These are phyloP conservation scores for Cucurbita pepo DNA, from an alignment of 306 rosid species.

Conservation along the genomic window DNA sequence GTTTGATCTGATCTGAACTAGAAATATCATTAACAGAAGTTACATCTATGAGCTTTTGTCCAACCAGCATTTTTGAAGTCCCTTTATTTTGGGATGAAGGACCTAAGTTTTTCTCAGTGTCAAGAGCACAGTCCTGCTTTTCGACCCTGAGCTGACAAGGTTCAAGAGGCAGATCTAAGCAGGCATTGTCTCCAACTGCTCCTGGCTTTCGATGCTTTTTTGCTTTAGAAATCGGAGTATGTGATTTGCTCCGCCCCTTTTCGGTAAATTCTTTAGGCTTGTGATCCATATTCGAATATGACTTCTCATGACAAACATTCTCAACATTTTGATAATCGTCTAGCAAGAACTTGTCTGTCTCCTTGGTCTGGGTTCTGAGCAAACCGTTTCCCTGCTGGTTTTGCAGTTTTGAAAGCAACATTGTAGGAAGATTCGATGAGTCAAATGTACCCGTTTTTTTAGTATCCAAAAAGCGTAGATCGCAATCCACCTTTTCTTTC, in stretches of 20 bases:
- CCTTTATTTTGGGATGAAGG: background rate
- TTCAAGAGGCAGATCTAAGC: background rate
- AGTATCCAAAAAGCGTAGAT: conserved; percentile 5
- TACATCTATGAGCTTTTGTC: background rate
- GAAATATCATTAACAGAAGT: background rate
- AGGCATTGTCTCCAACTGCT: background rate
- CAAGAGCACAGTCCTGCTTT: background rate
- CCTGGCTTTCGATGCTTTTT: background rate
- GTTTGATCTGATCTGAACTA: background rate
- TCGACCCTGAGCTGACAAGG: background rate
- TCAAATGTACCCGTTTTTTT: conserved; percentile 7
- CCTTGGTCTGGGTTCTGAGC: background rate
- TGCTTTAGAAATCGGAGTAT: background rate
- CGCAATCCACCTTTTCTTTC: background rate
- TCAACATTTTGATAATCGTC: background rate
- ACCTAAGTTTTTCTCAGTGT: background rate
- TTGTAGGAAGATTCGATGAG: conserved; percentile 2
- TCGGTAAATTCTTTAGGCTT: background rate
- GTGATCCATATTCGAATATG: background rate
- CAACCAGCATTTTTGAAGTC: background rate
- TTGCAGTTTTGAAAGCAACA: conserved; percentile 4
- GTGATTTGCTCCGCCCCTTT: background rate
- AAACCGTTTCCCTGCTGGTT: background rate
- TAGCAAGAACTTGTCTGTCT: background rate
- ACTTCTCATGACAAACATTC: background rate